Percentiles rank a stretch among this genome's conserved stretches.
These are phyloP conservation scores for Carallia brachiata DNA, from an alignment of 345 rosid genomes.

Conservation along the genomic window DNA sequence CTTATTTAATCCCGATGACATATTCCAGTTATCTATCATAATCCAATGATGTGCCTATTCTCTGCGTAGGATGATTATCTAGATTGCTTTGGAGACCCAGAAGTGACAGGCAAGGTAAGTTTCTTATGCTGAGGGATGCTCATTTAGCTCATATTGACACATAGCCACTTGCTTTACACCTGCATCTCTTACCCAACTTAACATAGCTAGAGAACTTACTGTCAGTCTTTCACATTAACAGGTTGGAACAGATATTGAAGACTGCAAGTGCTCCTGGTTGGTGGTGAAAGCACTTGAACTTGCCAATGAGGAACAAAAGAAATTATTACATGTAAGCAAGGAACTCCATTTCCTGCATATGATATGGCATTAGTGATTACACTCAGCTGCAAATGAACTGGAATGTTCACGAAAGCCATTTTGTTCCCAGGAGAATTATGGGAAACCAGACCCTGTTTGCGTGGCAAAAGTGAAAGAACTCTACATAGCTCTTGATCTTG, in stretches of 20 bases:
- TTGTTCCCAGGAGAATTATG: slow-evolving; percentile 26
- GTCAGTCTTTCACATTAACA: slow-evolving; percentile 17
- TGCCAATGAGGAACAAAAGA: slow-evolving; percentile 62
- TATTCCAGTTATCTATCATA: background rate
- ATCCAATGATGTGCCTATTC: background rate
- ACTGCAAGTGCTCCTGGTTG: slow-evolving; percentile 88
- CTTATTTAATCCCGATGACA: background rate
- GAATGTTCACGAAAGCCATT: background rate
- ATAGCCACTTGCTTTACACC: background rate
- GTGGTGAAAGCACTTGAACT: slow-evolving; percentile 73
- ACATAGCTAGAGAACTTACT: background rate
- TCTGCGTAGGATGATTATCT: slow-evolving; percentile 68
- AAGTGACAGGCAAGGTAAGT: slow-evolving; percentile 69
- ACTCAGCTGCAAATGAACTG: background rate
- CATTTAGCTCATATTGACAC: background rate
- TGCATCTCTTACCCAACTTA: background rate
- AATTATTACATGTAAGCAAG: slow-evolving; percentile 48
- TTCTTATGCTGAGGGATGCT: background rate
- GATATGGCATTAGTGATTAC: too few relatives aligned
- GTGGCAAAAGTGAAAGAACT: slow-evolving; percentile 29
- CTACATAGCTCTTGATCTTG: slow-evolving; percentile 19
- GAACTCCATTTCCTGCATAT: background rate
- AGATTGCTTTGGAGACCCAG: slow-evolving; percentile 80
- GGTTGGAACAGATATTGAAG: slow-evolving; percentile 89
- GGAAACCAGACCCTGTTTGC: slow-evolving; percentile 23